phyloP scores from a whole-genome alignment of 1,139 yeast genomes.

The Geotrichum klebahnii region DNA sequence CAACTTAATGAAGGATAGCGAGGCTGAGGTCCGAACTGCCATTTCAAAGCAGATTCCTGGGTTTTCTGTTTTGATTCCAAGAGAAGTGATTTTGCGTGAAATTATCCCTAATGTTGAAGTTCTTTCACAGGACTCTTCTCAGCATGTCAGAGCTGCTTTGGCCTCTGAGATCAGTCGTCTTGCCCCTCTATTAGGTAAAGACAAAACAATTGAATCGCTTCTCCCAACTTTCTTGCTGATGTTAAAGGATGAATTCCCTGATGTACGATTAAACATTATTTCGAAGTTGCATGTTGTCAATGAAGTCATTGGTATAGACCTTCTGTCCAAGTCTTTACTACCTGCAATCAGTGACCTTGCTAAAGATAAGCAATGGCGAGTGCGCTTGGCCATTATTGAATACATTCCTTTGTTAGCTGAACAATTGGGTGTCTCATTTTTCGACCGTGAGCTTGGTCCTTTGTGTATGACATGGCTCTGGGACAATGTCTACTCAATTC shows the following conservation, averaged over 20 bases:
- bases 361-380: constrained; percentile 96
- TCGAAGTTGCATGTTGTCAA: constrained; percentile 88
- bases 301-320: constrained; percentile 88
- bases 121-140: constrained; percentile 85
- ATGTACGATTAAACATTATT: constrained; percentile 89
- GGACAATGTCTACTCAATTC: constrained; percentile 94
- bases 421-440: constrained; percentile 88
- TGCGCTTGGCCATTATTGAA: constrained; percentile 92
- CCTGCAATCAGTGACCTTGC: constrained; percentile 97
- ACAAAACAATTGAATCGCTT: constrained; percentile 73
- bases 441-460: constrained; percentile 84
- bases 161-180: constrained; percentile 84
- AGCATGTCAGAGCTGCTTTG: constrained; percentile 86
- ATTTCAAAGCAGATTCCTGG: constrained; percentile 88
- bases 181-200: constrained; percentile 83
- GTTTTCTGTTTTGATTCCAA: constrained; percentile 47
- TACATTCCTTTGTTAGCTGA: constrained; percentile 95
- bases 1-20: constrained; percentile 79
- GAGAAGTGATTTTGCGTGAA: constrained; percentile 56
- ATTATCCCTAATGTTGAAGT: constrained; percentile 81
- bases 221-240: constrained; percentile 86
- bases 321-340: constrained; percentile 76
- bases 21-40: constrained; percentile 95
- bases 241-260: constrained; percentile 96
- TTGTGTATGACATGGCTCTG: constrained; percentile 95